phyloP scores from a whole-genome alignment of 208 protist genomes.

The Wallacemonas collosoma region DNA sequence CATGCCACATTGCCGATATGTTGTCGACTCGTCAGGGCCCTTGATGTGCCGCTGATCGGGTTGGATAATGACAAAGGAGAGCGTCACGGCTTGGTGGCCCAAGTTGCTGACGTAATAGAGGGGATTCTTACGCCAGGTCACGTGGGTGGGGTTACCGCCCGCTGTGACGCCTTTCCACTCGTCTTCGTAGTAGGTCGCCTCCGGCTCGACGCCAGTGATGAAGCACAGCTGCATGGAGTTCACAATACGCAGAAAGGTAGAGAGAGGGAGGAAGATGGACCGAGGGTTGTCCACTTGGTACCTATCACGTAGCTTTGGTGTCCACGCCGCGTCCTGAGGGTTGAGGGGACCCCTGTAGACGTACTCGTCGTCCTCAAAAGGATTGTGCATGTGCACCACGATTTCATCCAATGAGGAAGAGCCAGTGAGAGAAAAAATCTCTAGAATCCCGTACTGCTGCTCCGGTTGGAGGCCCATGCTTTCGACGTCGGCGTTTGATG shows the following conservation, averaged over 20 bases:
- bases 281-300: conserved; percentile 43
- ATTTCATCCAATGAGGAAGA: conserved; percentile 64
- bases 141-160: conserved; percentile 67
- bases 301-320: conserved; percentile 36
- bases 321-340: conserved; percentile 41
- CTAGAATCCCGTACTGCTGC: conserved; percentile 82
- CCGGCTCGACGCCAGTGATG: conserved; percentile 37
- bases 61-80: conserved; percentile 54
- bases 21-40: conserved; percentile 35
- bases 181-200: conserved; percentile 63
- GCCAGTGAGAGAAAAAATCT: conserved; percentile 76
- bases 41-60: conserved; percentile 62
- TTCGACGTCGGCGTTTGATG: conserved; percentile 56
- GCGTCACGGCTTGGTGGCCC: conserved; percentile 24
- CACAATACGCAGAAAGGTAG: conserved; percentile 31
- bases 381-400: conserved; percentile 70
- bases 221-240: conserved; percentile 55
- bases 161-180: conserved; percentile 70
- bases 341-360: conserved; percentile 52
- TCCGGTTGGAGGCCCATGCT: conserved; percentile 66
- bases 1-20: conserved; percentile 74
- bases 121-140: conserved; percentile 76
- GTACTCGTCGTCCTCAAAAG: conserved; percentile 82
- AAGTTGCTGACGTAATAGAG: conserved; percentile 57
- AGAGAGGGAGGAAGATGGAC: conserved; percentile 37